phyloP scores from a whole-genome alignment of 164 flowering plant genomes.

The Magnolia sinica region DNA sequence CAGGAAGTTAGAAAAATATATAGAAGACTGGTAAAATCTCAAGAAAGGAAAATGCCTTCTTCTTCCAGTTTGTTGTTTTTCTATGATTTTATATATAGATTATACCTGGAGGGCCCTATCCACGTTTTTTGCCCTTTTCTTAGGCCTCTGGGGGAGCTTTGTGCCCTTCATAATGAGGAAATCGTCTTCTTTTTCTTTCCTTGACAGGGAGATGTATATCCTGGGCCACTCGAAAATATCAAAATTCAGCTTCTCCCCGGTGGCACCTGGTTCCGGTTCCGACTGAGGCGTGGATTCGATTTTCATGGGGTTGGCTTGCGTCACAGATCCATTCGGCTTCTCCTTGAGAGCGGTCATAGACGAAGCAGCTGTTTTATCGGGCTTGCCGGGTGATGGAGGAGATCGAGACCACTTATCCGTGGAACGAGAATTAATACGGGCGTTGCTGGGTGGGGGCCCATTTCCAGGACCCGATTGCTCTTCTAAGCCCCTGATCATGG shows the following conservation, averaged over 20 bases:
- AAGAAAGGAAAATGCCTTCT: not conserved
- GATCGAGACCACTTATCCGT: slow-evolving; percentile 13
- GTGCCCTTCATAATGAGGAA: slow-evolving; percentile 71
- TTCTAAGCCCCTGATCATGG: slow-evolving; percentile 26
- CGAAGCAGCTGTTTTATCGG: not conserved
- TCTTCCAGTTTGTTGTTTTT: not conserved
- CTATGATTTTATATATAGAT: not conserved
- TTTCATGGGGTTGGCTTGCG: slow-evolving; percentile 10
- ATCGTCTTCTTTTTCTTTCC: slow-evolving; percentile 83
- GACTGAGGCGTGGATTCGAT: slow-evolving; percentile 2
- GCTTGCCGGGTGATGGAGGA: slow-evolving; percentile 23
- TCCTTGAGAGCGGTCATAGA: not conserved
- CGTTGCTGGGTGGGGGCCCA: slow-evolving; percentile 21
- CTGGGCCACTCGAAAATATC: slow-evolving; percentile 52
- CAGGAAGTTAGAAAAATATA: not conserved
- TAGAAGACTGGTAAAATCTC: not conserved
- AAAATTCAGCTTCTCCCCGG: slow-evolving; percentile 30
- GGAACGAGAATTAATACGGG: slow-evolving; percentile 18
- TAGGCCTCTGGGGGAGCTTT: slow-evolving; percentile 78
- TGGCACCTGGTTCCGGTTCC: slow-evolving; percentile 9
- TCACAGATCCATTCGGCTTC: slow-evolving; percentile 11
- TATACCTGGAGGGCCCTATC: slow-evolving; percentile 59
- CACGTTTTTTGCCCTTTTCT: slow-evolving; percentile 62
- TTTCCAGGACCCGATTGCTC: slow-evolving; percentile 19
- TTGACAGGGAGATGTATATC: slow-evolving; percentile 49